Conservation (phyloP, 2,329 filamentous ascomycete genomes). For the Paracamarosporium sp. region DNA sequence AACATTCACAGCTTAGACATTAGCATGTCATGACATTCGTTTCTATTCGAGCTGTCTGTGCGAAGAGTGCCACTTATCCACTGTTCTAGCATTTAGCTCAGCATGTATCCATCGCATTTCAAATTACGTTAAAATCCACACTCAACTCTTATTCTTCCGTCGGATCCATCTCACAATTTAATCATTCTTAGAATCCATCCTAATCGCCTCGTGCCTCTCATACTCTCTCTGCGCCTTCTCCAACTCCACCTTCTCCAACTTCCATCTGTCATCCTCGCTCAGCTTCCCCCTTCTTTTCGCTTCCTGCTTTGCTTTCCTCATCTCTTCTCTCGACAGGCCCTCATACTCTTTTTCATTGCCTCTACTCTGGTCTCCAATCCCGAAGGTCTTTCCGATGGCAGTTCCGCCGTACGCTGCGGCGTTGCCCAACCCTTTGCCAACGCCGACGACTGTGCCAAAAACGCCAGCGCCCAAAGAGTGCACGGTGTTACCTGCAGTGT, state of each 20-base stretch:
- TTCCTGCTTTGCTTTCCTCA: neutral
- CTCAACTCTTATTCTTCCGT: neutral
- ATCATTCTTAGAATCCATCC: slow-evolving; percentile 11
- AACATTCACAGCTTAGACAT: no score
- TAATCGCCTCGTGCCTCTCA: neutral
- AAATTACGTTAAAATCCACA: neutral
- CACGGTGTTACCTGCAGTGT: slow-evolving; percentile 22
- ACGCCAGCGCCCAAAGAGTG: slow-evolving; percentile 14
- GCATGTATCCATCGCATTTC: neutral
- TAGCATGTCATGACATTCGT: no score
- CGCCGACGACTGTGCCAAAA: slow-evolving; percentile 8
- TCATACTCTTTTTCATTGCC: neutral
- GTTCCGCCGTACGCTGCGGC: slow-evolving; percentile 9
- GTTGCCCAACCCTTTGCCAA: slow-evolving; percentile 11
- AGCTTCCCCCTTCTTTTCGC: neutral
- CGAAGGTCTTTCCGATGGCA: slow-evolving; percentile 6
- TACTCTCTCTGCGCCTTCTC: neutral
- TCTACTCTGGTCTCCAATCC: slow-evolving; percentile 1
- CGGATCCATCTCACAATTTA: neutral
- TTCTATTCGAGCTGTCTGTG: no score
- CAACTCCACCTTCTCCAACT: neutral
- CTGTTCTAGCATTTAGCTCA: no score
- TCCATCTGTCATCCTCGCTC: neutral
- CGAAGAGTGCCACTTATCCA: no score
- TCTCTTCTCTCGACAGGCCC: neutral